phyloP scores from a whole-genome alignment of 2,329 filamentous ascomycete species.

The Sporothrix variecibatus region DNA sequence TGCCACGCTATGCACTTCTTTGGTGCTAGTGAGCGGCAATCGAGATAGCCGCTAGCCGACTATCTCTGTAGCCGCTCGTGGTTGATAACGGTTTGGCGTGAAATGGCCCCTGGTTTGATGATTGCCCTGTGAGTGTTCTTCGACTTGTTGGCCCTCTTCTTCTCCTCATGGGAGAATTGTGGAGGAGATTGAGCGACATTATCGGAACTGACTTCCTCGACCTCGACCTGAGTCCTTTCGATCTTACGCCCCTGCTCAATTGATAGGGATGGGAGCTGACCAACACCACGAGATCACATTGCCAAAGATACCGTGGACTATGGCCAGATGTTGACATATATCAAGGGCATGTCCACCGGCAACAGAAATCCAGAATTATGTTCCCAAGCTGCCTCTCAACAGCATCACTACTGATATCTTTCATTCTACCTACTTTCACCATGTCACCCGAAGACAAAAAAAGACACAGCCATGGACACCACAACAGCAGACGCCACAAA shows the following conservation, averaged over 20 bases:
- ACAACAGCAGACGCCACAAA: neutral
- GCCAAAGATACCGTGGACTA: neutral
- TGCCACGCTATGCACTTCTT: neutral
- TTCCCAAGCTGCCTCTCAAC: neutral
- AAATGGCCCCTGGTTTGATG: neutral
- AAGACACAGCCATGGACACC: neutral
- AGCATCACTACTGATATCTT: neutral
- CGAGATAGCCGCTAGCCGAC: conserved; percentile 12
- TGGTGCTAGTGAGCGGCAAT: conserved; percentile 7
- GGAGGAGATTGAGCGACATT: no score
- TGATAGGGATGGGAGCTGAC: no score
- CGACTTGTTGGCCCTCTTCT: no score
- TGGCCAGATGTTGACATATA: neutral
- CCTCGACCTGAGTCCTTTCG: no score
- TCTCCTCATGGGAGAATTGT: no score
- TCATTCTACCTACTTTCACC: neutral
- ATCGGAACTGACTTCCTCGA: no score
- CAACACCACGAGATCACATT: no score
- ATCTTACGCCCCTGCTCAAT: no score
- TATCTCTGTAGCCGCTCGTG: conserved; percentile 1
- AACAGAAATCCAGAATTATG: neutral
- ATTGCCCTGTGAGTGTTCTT: no score
- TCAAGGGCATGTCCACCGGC: neutral
- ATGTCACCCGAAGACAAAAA: neutral
- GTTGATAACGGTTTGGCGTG: neutral